These are phyloP conservation scores for Argentina anserina DNA, from an alignment of 306 rosid genomes.

Conservation along the genomic window DNA sequence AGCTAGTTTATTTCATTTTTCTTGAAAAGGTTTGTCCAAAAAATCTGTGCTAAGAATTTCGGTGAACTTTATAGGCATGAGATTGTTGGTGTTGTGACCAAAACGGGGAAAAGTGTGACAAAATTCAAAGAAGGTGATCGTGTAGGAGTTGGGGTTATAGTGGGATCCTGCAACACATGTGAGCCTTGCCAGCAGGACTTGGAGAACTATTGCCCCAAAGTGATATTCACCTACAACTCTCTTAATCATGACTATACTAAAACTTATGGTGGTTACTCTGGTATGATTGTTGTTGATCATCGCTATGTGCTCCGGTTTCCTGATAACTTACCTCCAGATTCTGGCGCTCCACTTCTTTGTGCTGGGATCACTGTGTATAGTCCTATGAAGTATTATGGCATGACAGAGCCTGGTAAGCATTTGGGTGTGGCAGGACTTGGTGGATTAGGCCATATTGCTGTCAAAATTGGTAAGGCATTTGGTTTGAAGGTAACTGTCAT, in stretches of 20 bases:
- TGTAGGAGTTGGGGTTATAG: slow-evolving; percentile 91
- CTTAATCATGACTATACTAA: slow-evolving; percentile 41
- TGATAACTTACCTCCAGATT: slow-evolving; percentile 66
- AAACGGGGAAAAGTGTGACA: slow-evolving; percentile 58
- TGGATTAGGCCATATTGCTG: slow-evolving; percentile 90
- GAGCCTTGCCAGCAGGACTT: slow-evolving; percentile 68
- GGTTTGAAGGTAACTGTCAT: slow-evolving; percentile 95
- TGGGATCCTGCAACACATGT: slow-evolving; percentile 70
- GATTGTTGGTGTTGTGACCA: slow-evolving; percentile 69
- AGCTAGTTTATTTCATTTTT: not conserved
- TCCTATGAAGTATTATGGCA: slow-evolving; percentile 87
- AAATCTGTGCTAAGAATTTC: not conserved
- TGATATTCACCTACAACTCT: slow-evolving; percentile 56
- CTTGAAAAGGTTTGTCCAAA: not conserved
- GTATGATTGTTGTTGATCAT: slow-evolving; percentile 67
- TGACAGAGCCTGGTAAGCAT: slow-evolving; percentile 83
- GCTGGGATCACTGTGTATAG: slow-evolving; percentile 91
- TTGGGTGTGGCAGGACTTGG: slow-evolving; percentile 96
- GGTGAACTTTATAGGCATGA: slow-evolving; percentile 63
- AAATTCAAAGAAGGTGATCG: slow-evolving; percentile 71
- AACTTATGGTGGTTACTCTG: slow-evolving; percentile 83
- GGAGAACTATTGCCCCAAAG: slow-evolving; percentile 71
- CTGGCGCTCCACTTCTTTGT: slow-evolving; percentile 86
- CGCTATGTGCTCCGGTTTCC: slow-evolving; percentile 65
- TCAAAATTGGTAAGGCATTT: slow-evolving; percentile 81